Evolutionary conservation across 768 basidiomycete genomes (phyloP).

Genomic region (Mycena albidolilacea): DNA sequence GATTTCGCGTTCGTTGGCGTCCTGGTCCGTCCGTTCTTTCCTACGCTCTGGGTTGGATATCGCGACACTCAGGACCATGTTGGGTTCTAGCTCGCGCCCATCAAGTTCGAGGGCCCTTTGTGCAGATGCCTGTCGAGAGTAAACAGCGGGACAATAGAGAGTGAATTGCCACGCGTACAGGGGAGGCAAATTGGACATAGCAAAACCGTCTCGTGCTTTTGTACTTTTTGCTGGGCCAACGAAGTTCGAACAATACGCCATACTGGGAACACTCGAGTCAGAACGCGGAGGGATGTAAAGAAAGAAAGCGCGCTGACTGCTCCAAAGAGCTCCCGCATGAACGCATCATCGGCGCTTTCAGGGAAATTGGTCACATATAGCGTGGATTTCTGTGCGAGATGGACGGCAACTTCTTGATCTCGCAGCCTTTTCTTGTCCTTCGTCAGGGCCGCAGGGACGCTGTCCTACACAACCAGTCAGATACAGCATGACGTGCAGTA

Average conservation of each 20-base stretch:
- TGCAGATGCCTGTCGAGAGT: constrained; percentile 68
- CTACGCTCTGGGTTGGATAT: constrained; percentile 93
- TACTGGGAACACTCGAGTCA: constrained; percentile 64
- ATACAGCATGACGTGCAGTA: background rate
- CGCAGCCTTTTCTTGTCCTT: constrained; percentile 94
- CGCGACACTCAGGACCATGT: constrained; percentile 78
- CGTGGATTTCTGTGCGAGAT: constrained; percentile 94
- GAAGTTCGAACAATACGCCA: constrained; percentile 92
- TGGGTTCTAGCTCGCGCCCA: constrained; percentile 80
- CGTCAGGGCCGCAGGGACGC: constrained; percentile 88
- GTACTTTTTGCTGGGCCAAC: constrained; percentile 99
- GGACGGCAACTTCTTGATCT: constrained; percentile 84
- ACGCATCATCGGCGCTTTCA: constrained; percentile 83
- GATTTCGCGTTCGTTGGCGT: constrained; percentile 86
- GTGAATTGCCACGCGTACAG: constrained; percentile 64
- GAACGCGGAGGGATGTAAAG: background rate
- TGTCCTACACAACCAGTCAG: constrained; percentile 64
- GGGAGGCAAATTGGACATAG: constrained; percentile 92
- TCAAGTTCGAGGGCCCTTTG: constrained; percentile 86
- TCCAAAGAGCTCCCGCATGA: constrained; percentile 82
- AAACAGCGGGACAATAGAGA: background rate
- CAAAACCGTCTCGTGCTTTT: constrained; percentile 93
- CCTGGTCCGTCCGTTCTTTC: constrained; percentile 91
- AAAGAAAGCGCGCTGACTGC: constrained; percentile 65
- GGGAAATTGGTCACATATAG: constrained; percentile 98